Evolutionary conservation across 345 rosid species (phyloP), one percentile per base, ranked within the genome.

Genomic region (Lepidium africanum): DNA sequence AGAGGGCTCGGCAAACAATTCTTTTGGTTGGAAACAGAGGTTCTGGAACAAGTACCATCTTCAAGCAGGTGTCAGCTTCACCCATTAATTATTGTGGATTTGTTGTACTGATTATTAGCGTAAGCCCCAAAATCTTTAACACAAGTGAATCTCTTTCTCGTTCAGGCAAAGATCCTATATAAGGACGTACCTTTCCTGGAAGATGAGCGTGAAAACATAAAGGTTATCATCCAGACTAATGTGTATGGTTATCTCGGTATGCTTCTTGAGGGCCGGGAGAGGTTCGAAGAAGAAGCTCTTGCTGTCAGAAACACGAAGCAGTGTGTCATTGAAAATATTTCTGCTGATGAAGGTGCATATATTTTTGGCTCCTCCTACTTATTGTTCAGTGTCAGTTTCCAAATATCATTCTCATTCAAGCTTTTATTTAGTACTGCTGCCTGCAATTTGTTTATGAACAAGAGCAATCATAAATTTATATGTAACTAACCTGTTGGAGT

Each of bases 241-340:
- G 86, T 89, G 19, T 95, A 91, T 67, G 85, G 88, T 38, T 95
- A 91, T 82, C 89, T 95, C 63, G 97, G 99, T 63, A 81, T 89
- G 63, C 93, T 95, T 48, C 96, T 95, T 43, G 99, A 95, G 78
- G 99, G 96, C 5, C 96, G 96, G 56, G 99, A 95, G 63, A 88
- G 84, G 51, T 95, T 91, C 59, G 99, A 91, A 77, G 99, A 95
- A 69, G 97, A 91, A 70, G 62, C 81, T 79, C 87, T 82, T 78
- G 70, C 74, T 67, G 81, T 73, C 73, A 79, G 38, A 77, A 67
- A 60, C 68, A 59, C 67, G 23, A 79, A 67, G 35, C 77, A 21
- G 41, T 65, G 70, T 66, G 68, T 68, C 46, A 56, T 60, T 55
- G 82, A 74, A 46, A 49, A 70, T n/a, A 69, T 63, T n/a, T 39